Percentiles rank a stretch among this genome's conserved stretches.
Evolutionary conservation across 108 stramenopile species (phyloP).

Genomic region (Mayamaea pseudoterrestris): DNA sequence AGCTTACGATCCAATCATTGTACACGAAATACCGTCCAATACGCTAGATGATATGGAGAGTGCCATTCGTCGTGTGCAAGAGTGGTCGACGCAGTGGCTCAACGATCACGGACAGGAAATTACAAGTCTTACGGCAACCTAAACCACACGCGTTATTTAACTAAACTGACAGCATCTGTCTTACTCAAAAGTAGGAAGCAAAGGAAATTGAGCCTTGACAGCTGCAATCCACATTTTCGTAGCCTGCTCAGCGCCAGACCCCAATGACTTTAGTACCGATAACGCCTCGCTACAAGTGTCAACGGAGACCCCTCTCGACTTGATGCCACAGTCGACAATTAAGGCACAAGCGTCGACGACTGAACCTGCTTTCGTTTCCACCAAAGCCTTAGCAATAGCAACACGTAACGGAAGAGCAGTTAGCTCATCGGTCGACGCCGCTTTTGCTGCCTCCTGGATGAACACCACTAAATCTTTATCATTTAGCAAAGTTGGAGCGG

Average conservation of each 20-base stretch:
- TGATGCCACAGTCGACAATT: conserved; percentile 40
- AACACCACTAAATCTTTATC: conserved; percentile 30
- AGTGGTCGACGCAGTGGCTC: conserved; percentile 72
- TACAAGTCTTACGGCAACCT: no score
- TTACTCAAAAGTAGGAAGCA: conserved; percentile 16
- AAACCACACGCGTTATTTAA: no score
- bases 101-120: conserved; percentile 21
- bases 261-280: conserved; percentile 18
- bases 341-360: conserved; percentile 24
- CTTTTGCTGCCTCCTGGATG: conserved; percentile 26
- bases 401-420: conserved; percentile 32
- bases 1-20: conserved; percentile 77
- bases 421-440: conserved; percentile 13
- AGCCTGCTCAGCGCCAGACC: conserved; percentile 14
- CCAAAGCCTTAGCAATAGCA: conserved; percentile 52
- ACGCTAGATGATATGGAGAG: conserved; percentile 75
- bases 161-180: no score
- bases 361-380: conserved; percentile 23
- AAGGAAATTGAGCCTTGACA: conserved; percentile 25
- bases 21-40: conserved; percentile 77
- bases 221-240: conserved; percentile 15
- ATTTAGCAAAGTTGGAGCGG: conserved; percentile 31
- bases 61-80: conserved; percentile 48
- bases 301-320: conserved; percentile 27
- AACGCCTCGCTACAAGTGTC: conserved; percentile 42